These are phyloP conservation scores for Amylostereum areolatum DNA, from an alignment of 1,284 basidiomycete species.

Conservation along the genomic window DNA sequence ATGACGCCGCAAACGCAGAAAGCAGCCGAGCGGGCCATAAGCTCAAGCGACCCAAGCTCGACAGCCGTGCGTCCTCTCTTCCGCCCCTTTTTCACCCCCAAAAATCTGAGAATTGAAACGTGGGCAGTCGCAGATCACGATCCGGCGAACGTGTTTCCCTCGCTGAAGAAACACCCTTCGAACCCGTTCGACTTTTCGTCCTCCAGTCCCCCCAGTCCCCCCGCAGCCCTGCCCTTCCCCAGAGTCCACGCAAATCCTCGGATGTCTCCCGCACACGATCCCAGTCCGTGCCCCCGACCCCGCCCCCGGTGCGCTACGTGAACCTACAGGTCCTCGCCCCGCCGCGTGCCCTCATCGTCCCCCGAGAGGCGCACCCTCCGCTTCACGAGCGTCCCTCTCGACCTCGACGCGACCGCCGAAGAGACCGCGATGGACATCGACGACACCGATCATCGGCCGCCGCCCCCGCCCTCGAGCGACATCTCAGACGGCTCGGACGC, in stretches of 20 bases:
- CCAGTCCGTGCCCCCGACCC: conserved; percentile 5
- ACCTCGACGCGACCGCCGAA: no score
- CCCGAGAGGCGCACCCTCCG: conserved; percentile 4
- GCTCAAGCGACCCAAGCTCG: conserved; percentile 5
- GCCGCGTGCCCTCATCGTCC: conserved; percentile 2
- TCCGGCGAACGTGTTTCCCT: not conserved
- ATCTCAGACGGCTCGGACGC: no score
- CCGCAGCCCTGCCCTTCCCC: no score
- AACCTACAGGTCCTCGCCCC: conserved; percentile 8
- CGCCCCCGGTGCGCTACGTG: not conserved
- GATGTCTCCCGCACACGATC: conserved; percentile 3
- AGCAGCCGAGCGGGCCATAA: conserved; percentile 1
- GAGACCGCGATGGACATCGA: no score
- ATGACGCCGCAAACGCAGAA: not conserved
- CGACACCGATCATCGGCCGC: no score
- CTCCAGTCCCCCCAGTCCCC: not conserved
- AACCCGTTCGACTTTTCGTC: conserved; percentile 11
- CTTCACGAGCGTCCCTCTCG: conserved; percentile 4
- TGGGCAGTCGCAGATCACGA: not conserved
- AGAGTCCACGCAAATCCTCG: not conserved
- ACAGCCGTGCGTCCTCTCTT: no score
- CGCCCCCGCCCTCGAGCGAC: no score
- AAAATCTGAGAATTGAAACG: conserved; percentile 1
- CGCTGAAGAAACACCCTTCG: conserved; percentile 2
- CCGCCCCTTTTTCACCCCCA: no score